Evolutionary conservation across 2,329 filamentous ascomycete genomes (phyloP).

Genomic region (Exophiala mesophila): DNA sequence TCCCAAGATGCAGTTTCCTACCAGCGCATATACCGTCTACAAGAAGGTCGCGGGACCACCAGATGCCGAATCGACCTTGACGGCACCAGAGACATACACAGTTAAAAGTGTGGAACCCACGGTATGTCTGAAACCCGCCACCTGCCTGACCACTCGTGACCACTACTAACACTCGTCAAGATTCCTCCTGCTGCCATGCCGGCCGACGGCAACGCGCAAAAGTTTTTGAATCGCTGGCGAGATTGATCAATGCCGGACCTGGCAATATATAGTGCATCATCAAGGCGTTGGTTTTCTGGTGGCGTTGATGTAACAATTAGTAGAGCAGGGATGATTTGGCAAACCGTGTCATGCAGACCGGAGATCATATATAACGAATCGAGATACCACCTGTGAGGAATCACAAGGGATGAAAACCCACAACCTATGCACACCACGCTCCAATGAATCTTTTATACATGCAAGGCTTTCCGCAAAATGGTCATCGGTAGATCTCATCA

Average conservation of each 20-base stretch:
- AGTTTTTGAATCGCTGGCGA: slow-evolving; percentile 56
- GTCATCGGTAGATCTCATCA: slow-evolving; percentile 81
- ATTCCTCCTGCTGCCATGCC: slow-evolving; percentile 50
- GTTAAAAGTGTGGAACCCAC: slow-evolving; percentile 53
- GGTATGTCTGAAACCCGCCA: slow-evolving; percentile 44
- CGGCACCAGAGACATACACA: slow-evolving; percentile 47
- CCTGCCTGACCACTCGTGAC: too few relatives aligned
- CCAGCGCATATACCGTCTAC: slow-evolving; percentile 48
- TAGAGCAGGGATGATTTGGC: too few relatives aligned
- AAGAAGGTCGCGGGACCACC: slow-evolving; percentile 41
- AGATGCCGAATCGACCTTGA: slow-evolving; percentile 50
- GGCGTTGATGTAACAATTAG: too few relatives aligned
- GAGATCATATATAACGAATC: too few relatives aligned
- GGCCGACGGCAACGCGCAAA: slow-evolving; percentile 49
- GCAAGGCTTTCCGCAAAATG: too few relatives aligned
- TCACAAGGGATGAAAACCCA: slow-evolving; percentile 4
- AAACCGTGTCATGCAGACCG: too few relatives aligned
- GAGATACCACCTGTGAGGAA: neutral
- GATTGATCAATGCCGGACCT: slow-evolving; percentile 46
- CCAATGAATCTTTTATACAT: too few relatives aligned
- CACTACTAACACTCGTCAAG: slow-evolving; percentile 32
- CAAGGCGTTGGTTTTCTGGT: too few relatives aligned
- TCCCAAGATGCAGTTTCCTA: slow-evolving; percentile 49
- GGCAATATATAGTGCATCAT: too few relatives aligned
- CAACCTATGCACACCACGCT: too few relatives aligned